Percentiles rank a stretch among this genome's conserved stretches.
Evolutionary conservation across 345 rosid genomes (phyloP).

Genomic region (Citrus hindsii): DNA sequence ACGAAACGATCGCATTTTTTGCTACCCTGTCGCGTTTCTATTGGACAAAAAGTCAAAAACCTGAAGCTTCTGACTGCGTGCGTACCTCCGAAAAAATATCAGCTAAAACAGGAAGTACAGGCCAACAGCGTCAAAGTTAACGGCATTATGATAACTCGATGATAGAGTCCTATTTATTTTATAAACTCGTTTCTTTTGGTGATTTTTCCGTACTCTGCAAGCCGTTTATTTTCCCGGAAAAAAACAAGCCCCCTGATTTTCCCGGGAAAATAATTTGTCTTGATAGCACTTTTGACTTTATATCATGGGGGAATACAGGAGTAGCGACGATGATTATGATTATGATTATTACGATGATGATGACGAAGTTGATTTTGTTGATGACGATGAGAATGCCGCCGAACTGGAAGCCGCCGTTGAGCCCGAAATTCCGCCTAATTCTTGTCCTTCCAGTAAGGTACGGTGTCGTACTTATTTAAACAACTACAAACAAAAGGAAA

Average conservation of each 20-base stretch:
- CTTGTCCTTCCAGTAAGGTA: conserved; percentile 11
- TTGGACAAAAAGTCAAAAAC: background rate
- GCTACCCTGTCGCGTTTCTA: background rate
- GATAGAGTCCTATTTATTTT: background rate
- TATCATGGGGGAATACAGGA: conserved; percentile 3
- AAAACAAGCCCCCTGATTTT: background rate
- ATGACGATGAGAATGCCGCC: background rate
- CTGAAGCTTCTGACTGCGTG: background rate
- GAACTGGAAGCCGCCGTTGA: background rate
- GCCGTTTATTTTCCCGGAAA: background rate
- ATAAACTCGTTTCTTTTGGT: background rate
- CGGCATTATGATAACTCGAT: background rate
- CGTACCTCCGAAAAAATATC: background rate
- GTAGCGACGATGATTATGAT: background rate
- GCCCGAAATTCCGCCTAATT: background rate
- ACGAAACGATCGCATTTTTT: background rate
- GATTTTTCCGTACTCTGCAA: background rate
- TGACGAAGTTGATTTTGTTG: background rate
- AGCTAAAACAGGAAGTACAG: background rate
- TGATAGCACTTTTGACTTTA: background rate
- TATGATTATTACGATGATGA: background rate
- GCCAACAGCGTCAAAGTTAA: background rate
- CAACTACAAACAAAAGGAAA: background rate
- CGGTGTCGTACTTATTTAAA: background rate
- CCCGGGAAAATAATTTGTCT: background rate